phyloP scores from a whole-genome alignment of 2,329 filamentous ascomycete species.

The Biscogniauxia marginata region DNA sequence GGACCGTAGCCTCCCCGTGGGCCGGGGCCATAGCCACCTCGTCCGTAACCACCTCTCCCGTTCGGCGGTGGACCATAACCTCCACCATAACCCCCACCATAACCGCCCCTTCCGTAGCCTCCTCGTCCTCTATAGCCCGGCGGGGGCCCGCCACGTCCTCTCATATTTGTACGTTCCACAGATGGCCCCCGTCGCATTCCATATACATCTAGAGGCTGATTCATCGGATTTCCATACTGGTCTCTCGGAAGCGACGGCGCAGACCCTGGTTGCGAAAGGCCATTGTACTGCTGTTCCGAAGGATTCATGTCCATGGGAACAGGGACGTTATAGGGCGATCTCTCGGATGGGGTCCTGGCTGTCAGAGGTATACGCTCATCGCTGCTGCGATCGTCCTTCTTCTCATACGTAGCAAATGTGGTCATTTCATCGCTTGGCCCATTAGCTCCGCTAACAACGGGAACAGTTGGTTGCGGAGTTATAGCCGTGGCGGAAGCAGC shows the following conservation, averaged over 20 bases:
- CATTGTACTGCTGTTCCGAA: slow-evolving; percentile 37
- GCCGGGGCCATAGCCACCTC: slow-evolving; percentile 42
- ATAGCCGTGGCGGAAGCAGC: slow-evolving; percentile 39
- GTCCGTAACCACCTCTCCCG: slow-evolving; percentile 36
- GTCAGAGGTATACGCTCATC: slow-evolving; percentile 74
- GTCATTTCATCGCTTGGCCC: slow-evolving; percentile 47
- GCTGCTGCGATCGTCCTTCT: slow-evolving; percentile 58
- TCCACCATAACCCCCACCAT: slow-evolving; percentile 42
- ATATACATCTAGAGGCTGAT: slow-evolving; percentile 44
- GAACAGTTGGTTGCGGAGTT: slow-evolving; percentile 56
- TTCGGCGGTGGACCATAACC: slow-evolving; percentile 47
- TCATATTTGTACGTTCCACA: slow-evolving; percentile 47
- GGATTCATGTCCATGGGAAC: slow-evolving; percentile 39
- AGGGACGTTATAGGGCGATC: slow-evolving; percentile 46
- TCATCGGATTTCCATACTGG: slow-evolving; percentile 62
- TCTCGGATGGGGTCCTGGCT: slow-evolving; percentile 59
- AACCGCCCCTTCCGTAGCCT: slow-evolving; percentile 45
- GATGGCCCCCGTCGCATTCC: slow-evolving; percentile 47
- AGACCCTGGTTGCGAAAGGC: slow-evolving; percentile 41
- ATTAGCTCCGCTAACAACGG: slow-evolving; percentile 55
- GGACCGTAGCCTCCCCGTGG: slow-evolving; percentile 34
- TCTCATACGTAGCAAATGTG: slow-evolving; percentile 65
- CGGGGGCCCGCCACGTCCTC: slow-evolving; percentile 52
- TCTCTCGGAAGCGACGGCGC: slow-evolving; percentile 44
- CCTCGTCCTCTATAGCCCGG: slow-evolving; percentile 52